phyloP scores from a whole-genome alignment of 2,329 filamentous ascomycete species.

The Zalaria obscura region DNA sequence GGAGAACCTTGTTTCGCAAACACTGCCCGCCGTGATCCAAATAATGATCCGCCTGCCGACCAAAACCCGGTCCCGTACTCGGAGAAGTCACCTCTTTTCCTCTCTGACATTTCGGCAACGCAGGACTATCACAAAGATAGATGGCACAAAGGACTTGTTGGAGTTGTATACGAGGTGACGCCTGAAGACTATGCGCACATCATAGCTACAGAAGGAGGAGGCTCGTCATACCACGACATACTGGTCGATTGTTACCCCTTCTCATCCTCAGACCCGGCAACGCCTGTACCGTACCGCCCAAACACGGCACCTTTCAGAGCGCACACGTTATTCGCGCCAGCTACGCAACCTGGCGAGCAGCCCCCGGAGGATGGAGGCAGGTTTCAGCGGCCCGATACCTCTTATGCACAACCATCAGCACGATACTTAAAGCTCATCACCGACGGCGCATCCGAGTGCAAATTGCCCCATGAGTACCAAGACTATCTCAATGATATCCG shows the following conservation, averaged over 20 bases:
- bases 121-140: constrained; percentile 37
- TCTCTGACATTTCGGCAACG: constrained; percentile 2
- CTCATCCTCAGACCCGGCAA: constrained; percentile 33
- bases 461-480: constrained; percentile 66
- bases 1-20: constrained; percentile 87
- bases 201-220: constrained; percentile 80
- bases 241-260: constrained; percentile 65
- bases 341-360: constrained; percentile 14
- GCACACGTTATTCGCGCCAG: constrained; percentile 67
- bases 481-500: constrained; percentile 55
- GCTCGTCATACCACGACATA: constrained; percentile 71
- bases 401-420: constrained; percentile 68
- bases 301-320: constrained; percentile 57
- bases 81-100: constrained; percentile 22
- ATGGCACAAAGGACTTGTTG: constrained; percentile 75
- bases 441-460: constrained; percentile 65
- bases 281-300: constrained; percentile 50
- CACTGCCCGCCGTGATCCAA: constrained; percentile 43
- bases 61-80: constrained; percentile 3
- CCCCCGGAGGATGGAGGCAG: constrained; percentile 22
- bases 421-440: constrained; percentile 73
- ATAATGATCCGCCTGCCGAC: constrained; percentile 15
- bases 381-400: constrained; percentile 47
- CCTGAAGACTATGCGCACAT: constrained; percentile 69
- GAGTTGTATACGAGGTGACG: constrained; percentile 92